Conservation (phyloP, 345 rosid species). For the Brassica carinata region DNA sequence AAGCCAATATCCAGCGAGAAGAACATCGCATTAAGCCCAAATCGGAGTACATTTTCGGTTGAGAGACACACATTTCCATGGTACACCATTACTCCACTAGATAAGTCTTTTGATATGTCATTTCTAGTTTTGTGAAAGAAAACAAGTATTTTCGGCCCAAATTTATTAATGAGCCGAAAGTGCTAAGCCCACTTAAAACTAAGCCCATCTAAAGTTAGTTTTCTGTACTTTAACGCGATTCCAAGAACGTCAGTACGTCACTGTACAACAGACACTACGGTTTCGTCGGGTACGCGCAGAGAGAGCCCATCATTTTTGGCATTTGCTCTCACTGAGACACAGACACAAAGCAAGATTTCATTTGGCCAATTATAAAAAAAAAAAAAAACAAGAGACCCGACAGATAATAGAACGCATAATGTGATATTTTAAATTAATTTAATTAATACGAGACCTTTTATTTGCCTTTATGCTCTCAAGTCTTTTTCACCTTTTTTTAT, state of each 20-base stretch:
- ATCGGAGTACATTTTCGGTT: neutral
- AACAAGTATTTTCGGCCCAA: neutral
- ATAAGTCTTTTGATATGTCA: neutral
- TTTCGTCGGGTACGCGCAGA: conserved; percentile 7
- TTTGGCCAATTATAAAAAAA: neutral
- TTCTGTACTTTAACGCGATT: neutral
- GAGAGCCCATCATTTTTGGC: conserved; percentile 16
- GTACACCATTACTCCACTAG: neutral
- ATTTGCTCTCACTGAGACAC: neutral
- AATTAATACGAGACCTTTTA: neutral
- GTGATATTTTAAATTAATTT: neutral
- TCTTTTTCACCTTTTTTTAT: conserved; percentile 27
- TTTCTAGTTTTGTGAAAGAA: neutral
- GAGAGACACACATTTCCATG: neutral
- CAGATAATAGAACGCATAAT: neutral
- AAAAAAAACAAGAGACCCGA: neutral
- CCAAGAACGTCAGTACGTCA: conserved; percentile 1
- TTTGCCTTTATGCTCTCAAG: conserved; percentile 15
- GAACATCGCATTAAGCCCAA: neutral
- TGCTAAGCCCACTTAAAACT: neutral
- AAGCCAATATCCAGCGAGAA: neutral
- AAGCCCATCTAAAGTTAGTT: neutral
- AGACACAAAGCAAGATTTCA: neutral
- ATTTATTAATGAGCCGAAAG: neutral
- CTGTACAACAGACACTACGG: neutral